These are phyloP conservation scores for Russula emetica DNA, from an alignment of 768 basidiomycete species.

Conservation along the genomic window DNA sequence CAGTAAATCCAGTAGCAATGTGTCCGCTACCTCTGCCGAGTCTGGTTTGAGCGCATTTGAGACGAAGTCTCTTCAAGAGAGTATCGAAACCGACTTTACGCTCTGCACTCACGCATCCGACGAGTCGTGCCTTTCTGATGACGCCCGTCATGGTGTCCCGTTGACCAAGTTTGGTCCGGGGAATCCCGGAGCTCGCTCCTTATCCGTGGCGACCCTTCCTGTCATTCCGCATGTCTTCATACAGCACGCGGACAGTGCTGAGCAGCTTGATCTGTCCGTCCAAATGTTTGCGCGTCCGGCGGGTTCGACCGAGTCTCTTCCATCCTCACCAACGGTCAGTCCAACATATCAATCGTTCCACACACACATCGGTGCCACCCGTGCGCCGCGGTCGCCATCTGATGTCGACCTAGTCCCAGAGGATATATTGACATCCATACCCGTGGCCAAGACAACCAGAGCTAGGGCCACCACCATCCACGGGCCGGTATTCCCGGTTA, in stretches of 20 bases:
- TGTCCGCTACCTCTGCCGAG: constrained; percentile 5
- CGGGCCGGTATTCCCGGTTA: constrained; percentile 15
- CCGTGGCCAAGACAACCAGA: constrained; percentile 3
- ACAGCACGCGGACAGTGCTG: constrained; percentile 38
- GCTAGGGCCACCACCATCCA: constrained; percentile 24
- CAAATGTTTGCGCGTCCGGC: constrained; percentile 70
- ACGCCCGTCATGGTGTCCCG: neutral
- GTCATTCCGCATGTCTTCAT: constrained; percentile 27
- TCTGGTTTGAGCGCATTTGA: constrained; percentile 20
- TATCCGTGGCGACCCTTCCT: constrained; percentile 38
- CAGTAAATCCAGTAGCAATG: constrained; percentile 19
- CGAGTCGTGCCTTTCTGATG: constrained; percentile 16
- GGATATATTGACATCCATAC: constrained; percentile 12
- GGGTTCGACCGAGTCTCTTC: constrained; percentile 69
- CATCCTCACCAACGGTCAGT: constrained; percentile 32
- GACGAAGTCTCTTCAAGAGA: constrained; percentile 10
- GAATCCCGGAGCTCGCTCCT: constrained; percentile 25
- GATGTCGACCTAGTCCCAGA: neutral
- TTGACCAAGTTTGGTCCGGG: constrained; percentile 3
- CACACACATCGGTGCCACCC: neutral
- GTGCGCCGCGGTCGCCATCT: neutral
- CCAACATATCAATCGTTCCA: constrained; percentile 34
- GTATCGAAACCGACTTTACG: constrained; percentile 16
- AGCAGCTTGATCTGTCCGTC: constrained; percentile 67
- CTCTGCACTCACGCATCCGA: constrained; percentile 19